phyloP scores from a whole-genome alignment of 306 rosid species.

The Fragaria ananassa region DNA sequence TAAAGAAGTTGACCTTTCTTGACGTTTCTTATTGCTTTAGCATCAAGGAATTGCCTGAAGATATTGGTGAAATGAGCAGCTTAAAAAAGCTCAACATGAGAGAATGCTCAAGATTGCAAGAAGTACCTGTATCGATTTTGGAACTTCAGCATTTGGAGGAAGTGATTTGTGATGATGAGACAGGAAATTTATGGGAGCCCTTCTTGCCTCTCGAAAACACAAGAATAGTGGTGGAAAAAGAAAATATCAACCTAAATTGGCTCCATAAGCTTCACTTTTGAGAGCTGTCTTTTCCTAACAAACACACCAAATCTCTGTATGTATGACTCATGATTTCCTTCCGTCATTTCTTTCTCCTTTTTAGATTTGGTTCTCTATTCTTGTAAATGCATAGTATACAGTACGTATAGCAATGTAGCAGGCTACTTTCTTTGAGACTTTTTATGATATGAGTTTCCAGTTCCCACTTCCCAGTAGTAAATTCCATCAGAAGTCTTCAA shows the following conservation, averaged over 20 bases:
- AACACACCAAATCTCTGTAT: constrained; percentile 24
- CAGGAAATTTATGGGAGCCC: background rate
- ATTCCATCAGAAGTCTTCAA: background rate
- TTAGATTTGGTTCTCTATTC: background rate
- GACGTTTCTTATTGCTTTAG: constrained; percentile 53
- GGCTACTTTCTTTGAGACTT: background rate
- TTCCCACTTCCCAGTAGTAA: background rate
- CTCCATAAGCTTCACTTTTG: background rate
- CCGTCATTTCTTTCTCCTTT: no score
- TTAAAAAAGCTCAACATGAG: constrained; percentile 36
- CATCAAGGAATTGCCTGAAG: constrained; percentile 38
- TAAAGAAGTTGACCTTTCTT: constrained; percentile 33
- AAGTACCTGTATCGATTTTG: constrained; percentile 33
- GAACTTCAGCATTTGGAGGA: no score
- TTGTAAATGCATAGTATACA: background rate
- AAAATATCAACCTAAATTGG: constrained; percentile 5
- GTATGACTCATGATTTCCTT: background rate
- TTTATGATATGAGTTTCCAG: background rate
- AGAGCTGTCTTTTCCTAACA: no score
- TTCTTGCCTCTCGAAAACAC: background rate
- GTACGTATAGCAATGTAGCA: background rate
- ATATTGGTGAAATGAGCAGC: constrained; percentile 35
- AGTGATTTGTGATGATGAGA: constrained; percentile 4
- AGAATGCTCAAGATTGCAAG: constrained; percentile 35
- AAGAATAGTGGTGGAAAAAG: background rate